Base-by-base conservation (phyloP, 2,329 filamentous ascomycete species). In the Pyrenochaeta sp. region DNA sequence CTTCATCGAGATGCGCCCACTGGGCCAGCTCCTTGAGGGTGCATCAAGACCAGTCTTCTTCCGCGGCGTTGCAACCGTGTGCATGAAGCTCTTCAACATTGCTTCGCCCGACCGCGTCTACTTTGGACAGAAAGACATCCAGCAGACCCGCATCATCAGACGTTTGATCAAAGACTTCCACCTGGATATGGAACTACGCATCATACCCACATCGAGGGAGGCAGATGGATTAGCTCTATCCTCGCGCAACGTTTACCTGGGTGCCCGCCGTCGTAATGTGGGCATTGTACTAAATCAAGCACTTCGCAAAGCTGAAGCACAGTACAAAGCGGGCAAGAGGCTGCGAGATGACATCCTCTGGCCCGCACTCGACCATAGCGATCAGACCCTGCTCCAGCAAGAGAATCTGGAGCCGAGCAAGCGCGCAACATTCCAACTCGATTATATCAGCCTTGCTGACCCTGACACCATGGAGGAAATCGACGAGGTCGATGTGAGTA, bases 61-160 rank as follows among this genome's bases (percentile, higher is more conserved):
- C 74, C 82, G 94, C 35, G 94, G 94, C 26, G 94, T 99, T 22
- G 92, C 94, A 14, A 99, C 94, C 1, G 88, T 99, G 2, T 96
- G 92, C 75, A 94, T 93, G 83, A 99, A 95, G 74, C 75, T 95
- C 10, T 93, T 95, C 74, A 92, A 92, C 63, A 89, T 91, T 41
- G 85, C 90, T 31, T 80, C 84, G 53, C 87, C 90, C 3, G 87
- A 92, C 43, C 81, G 81, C 30, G 89, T 90, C 4, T 94, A 96
- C 74, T 96, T 99, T 76, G 94, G 94, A 3, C 94, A 97, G 72
- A 99, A 99, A 75, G 94, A 99, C 70, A 85, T 96, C 14, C 94
- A 99, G 77, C 94, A 99, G 74, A 96, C 91, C 0, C 89, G 96
- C 13, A 83, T 99, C 8, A 89, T 99, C 62, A 86, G 84, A 62